phyloP scores from a whole-genome alignment of 495 filamentous ascomycete genomes.

The Aspergillus nanangensis region DNA sequence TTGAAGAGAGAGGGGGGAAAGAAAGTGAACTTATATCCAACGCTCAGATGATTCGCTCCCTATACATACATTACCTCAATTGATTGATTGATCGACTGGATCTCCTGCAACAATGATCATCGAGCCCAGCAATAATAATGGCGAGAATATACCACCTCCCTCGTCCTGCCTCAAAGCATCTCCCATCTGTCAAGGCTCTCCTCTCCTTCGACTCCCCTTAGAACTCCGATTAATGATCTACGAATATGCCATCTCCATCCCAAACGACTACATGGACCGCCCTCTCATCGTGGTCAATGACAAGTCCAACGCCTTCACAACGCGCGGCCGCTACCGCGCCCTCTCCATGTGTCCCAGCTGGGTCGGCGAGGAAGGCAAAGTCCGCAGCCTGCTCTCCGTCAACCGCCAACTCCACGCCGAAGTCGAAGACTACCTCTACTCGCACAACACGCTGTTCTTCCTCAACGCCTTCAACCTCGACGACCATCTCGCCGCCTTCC shows the following conservation, averaged over 20 bases:
- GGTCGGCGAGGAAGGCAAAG: constrained; percentile 28
- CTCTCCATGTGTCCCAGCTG: constrained; percentile 37
- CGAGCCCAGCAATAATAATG: background rate
- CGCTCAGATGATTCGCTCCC: too few species aligned
- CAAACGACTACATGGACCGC: constrained; percentile 32
- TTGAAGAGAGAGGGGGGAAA: too few species aligned
- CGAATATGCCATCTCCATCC: constrained; percentile 31
- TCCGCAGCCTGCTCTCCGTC: constrained; percentile 24
- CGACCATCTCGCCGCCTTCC: constrained; percentile 29
- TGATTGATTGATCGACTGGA: too few species aligned
- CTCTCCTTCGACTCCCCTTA: constrained; percentile 2
- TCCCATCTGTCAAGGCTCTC: background rate
- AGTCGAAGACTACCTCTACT: constrained; percentile 36
- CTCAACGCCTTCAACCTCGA: constrained; percentile 36
- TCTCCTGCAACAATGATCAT: too few species aligned
- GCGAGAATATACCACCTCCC: background rate
- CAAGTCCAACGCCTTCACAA: constrained; percentile 28
- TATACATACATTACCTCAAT: too few species aligned
- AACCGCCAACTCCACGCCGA: constrained; percentile 42
- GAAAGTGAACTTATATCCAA: too few species aligned
- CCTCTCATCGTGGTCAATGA: constrained; percentile 34
- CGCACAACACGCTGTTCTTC: constrained; percentile 37
- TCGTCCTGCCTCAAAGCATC: background rate
- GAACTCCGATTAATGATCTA: constrained; percentile 36
- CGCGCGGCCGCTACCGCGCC: constrained; percentile 26